A percentile compares a stretch with the other conserved stretches of the same genome.
Conservation (phyloP, 2,329 filamentous ascomycete species). For the Neonectria neomacrospora region DNA sequence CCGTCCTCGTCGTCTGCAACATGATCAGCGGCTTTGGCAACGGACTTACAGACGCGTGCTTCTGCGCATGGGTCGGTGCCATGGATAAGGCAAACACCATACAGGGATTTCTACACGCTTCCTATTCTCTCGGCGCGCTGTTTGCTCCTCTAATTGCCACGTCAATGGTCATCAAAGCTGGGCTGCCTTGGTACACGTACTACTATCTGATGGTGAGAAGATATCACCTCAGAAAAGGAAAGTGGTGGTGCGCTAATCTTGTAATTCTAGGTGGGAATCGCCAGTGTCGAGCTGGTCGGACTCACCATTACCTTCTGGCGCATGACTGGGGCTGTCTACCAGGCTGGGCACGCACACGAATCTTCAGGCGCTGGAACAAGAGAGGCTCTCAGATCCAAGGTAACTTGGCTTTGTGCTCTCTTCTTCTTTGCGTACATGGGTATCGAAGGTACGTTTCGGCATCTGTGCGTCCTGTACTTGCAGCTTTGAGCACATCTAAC, state of each 20-base stretch:
- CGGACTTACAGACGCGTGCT: constrained; percentile 66
- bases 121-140: constrained; percentile 73
- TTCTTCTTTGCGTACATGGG: constrained; percentile 82
- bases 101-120: constrained; percentile 72
- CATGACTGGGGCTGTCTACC: constrained; percentile 66
- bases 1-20: constrained; percentile 70
- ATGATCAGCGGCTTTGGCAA: constrained; percentile 75
- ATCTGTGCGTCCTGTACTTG: fast-evolving
- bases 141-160: constrained; percentile 74
- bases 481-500: constrained; percentile 18
- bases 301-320: constrained; percentile 68
- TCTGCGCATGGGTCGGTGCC: constrained; percentile 65
- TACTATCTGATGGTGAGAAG: constrained; percentile 75
- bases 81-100: constrained; percentile 77
- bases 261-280: constrained; percentile 52
- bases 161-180: constrained; percentile 69
- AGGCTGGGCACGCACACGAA: constrained; percentile 49
- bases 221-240: constrained; percentile 17
- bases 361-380: constrained; percentile 48
- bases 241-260: constrained; percentile 10
- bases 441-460: constrained; percentile 62
- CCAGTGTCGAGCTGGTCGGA: constrained; percentile 65
- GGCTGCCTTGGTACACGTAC: constrained; percentile 72
- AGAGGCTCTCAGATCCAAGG: constrained; percentile 56
- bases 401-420: constrained; percentile 73